Base-by-base conservation (phyloP, 352 stramenopile genomes). In the Pythium sukuiense region DNA sequence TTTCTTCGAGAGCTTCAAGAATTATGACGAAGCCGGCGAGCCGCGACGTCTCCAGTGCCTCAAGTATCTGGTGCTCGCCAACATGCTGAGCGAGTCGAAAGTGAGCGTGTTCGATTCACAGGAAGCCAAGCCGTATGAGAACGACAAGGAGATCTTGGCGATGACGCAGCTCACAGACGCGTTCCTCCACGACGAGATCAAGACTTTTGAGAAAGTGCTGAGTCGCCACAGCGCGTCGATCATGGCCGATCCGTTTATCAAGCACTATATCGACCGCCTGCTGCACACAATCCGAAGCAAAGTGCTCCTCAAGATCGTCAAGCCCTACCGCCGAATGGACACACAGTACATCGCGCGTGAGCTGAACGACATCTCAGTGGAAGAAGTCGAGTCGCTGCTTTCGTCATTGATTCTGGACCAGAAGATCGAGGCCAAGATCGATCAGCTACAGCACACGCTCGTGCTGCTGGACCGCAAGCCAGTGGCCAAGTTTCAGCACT, bases 1-100 rank as follows among this genome's bases (percentile, higher is more conserved):
- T 27, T 98, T 98, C 56, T 98, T 98, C 64, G 91, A 97, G 56
- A 93, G 91, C 11, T 98, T 98, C 74, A 98, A 98, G 71, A 97
- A 85, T 64, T 98, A 97, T 69, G 95, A 98, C 72, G 95, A 98
- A 74, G 95, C 95, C n/a, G 95, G 95, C 35, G 95, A 98, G 76
- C 79, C 83, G 24, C 82, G 83, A 52, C 78, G 95, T 8, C 76
- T 98, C 37, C 87, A 97, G 62, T 98, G 90, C 74, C 76, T 98
- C 39, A 98, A 98, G 74, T 98, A 98, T 67, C 70, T 98, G 16
- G 93, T 98, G 26, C 80, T 98, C 60, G 93, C 93, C 32, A 98
- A 95, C 63, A 98, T 98, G 95, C 73, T 98, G 37, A 95, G 95
- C 67, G 91, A 96, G 50, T 96, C 88, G 4, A 92, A 95, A 32